Conservation (phyloP, 441 rosid species). For the Raphanus hybrid region DNA sequence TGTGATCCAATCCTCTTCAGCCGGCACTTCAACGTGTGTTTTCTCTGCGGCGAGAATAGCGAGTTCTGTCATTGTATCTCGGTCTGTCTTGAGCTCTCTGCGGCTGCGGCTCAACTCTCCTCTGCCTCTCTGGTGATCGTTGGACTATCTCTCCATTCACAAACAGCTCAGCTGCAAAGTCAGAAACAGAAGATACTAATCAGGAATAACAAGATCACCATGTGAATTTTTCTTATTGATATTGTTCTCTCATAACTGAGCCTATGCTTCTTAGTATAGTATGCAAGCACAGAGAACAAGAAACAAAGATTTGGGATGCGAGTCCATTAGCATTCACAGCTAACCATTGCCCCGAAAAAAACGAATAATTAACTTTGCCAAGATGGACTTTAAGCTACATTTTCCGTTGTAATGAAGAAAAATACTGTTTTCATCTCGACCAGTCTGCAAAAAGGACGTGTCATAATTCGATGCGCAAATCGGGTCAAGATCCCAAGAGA, state of each 20-base stretch:
- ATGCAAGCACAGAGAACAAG: constrained; percentile 9
- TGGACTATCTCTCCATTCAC: constrained; percentile 97
- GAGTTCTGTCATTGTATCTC: constrained; percentile 92
- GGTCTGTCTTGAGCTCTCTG: constrained; percentile 94
- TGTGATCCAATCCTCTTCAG: constrained; percentile 4
- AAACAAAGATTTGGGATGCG: constrained; percentile 18
- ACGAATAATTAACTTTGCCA: constrained; percentile 50
- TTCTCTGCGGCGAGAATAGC: constrained; percentile 74
- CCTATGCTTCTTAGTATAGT: constrained; percentile 5
- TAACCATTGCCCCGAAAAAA: constrained; percentile 38
- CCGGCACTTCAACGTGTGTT: constrained; percentile 53
- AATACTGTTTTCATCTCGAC: neutral
- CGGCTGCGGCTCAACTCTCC: constrained; percentile 90
- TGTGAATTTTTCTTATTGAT: no score
- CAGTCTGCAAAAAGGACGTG: no score
- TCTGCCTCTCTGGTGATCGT: constrained; percentile 93
- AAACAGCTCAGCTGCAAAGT: constrained; percentile 81
- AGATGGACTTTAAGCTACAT: constrained; percentile 46
- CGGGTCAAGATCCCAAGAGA: no score
- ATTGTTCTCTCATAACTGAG: neutral
- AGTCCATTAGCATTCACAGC: constrained; percentile 66
- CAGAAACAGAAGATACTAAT: neutral
- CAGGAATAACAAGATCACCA: no score
- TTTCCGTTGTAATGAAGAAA: neutral
- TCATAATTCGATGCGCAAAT: neutral